Evolutionary conservation across 768 basidiomycete species (phyloP).

Genomic region (Pholiota conissans): DNA sequence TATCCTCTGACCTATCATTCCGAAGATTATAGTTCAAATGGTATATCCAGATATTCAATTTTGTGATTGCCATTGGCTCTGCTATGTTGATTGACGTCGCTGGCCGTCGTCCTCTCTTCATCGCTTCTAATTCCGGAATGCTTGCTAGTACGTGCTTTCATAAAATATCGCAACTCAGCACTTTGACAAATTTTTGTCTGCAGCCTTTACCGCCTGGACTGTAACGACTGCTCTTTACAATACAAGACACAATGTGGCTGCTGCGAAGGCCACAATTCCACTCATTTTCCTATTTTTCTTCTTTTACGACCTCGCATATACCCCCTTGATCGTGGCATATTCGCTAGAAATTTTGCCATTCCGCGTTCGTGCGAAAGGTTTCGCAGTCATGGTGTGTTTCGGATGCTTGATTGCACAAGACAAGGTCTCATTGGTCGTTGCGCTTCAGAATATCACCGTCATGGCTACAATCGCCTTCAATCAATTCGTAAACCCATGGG

Average conservation of each 20-base stretch:
- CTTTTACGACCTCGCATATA: slow-evolving; percentile 72
- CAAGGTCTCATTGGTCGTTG: too few species aligned
- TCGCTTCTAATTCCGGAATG: slow-evolving; percentile 60
- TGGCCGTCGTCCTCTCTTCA: slow-evolving; percentile 69
- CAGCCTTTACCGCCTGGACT: slow-evolving; percentile 63
- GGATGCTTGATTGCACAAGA: neutral
- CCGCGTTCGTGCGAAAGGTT: slow-evolving; percentile 77
- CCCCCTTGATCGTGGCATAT: slow-evolving; percentile 64
- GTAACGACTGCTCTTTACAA: slow-evolving; percentile 45
- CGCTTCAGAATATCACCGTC: slow-evolving; percentile 62
- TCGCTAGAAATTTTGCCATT: slow-evolving; percentile 81
- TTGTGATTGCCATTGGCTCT: slow-evolving; percentile 55
- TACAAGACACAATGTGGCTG: slow-evolving; percentile 34
- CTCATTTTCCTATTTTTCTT: slow-evolving; percentile 63
- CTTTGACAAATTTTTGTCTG: neutral
- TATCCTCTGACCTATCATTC: neutral
- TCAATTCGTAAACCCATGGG: slow-evolving; percentile 79
- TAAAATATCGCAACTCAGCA: neutral
- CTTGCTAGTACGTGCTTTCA: slow-evolving; percentile 41
- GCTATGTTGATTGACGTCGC: slow-evolving; percentile 65
- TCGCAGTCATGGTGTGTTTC: slow-evolving; percentile 64
- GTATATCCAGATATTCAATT: slow-evolving; percentile 69
- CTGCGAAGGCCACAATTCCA: slow-evolving; percentile 59
- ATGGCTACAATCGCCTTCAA: slow-evolving; percentile 74
- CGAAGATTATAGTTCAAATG: too few species aligned